Base-by-base conservation (phyloP, 2,329 filamentous ascomycete species). In the Hypomyces perniciosus region DNA sequence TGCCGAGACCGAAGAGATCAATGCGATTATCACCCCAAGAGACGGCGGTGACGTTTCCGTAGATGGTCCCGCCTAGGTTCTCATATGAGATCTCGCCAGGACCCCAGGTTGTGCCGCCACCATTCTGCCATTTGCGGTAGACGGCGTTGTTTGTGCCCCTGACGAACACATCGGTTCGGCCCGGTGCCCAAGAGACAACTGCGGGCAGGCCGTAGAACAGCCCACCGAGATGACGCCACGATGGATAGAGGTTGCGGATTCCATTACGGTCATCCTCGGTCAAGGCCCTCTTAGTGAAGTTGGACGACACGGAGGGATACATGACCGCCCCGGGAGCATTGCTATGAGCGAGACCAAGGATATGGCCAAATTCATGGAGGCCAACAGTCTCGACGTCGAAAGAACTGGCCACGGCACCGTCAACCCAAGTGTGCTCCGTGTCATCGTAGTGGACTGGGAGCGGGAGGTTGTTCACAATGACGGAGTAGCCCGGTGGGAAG, bases 101-200 rank as follows among this genome's bases (percentile, higher is more conserved):
- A 8, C 28, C 27, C 50, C 50, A 52, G 27, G 38, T 12, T 4
- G 39, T 30, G 28, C 44, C 50, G 31, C 30, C 34, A 4, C 50
- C 40, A 30, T 42, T 40, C 40, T 52, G 50, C 50, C 39, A 52
- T 31, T 52, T 52, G 50, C 48, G 40, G 33, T 44, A 52, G n/a
- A 52, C 39, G 40, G 39, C 50, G 45, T 48, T 61, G 53, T 27
- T 61, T 58, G 39, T 67, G 6, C 60, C 59, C 13, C 61, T 52
- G 10, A 60, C 63, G 44, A 63, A 65, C 8, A 65, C 52, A 38
- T 61, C 59, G 29, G 61, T 58, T 44, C 61, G 56, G 41, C 61
- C 56, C 12, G 45, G n/a, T 4, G 57, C 60, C 57, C 59, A 61
- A 1, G 58, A 59, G 39, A 62, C 62, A 4, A 60, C 45, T 27